Evolutionary conservation across 495 filamentous ascomycete species (phyloP), one percentile per base, ranked within the genome.

Genomic region (Penicillium canescens): DNA sequence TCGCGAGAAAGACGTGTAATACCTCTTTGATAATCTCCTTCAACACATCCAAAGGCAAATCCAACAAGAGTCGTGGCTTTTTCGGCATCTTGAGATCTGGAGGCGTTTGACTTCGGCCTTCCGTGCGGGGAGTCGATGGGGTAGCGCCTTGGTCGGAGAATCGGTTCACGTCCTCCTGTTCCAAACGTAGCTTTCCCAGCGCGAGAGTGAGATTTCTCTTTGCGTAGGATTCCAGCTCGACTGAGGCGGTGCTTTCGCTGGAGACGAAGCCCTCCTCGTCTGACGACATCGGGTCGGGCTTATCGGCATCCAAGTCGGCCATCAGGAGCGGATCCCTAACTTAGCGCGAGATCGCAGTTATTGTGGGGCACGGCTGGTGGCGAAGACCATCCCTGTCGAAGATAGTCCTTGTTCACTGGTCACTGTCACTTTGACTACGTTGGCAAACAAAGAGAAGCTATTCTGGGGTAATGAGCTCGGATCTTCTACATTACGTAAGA

Each of bases 21-120:
- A 88, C 93, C 83, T 96, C 88, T 72, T 92, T 93, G 47, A 96
- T 83, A 50, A 98, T 93, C 56, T 92, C 81, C 57, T 89, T 89
- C 46, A 98, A 68, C 16, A 96, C 82, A 68, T 98, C 93, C 53
- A 95, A 73, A 1, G 93, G 93, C 10, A 98, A 79, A 57, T 96
- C 88, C 7, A 96, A 76, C 26, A 98, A 76, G 14, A 77, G 75
- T 28, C 86, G 61, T 14, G 76, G 77, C 21, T 62, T 67, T 12
- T 63, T 66, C 37, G 48, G 20, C 21, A 31, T 46, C 41, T 46
- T 12, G 12, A 14, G 24, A 20, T 50, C 37, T n/a, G 37, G 43
- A 4, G 23, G 36, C 5, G 33, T 39, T 26, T 52, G 37, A 24
- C 48, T 48, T 6, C 42, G 52, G 11, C 35, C 40, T 24, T 33